Base-by-base conservation (phyloP, 805 yeast species). In the Starmerella sp. region DNA sequence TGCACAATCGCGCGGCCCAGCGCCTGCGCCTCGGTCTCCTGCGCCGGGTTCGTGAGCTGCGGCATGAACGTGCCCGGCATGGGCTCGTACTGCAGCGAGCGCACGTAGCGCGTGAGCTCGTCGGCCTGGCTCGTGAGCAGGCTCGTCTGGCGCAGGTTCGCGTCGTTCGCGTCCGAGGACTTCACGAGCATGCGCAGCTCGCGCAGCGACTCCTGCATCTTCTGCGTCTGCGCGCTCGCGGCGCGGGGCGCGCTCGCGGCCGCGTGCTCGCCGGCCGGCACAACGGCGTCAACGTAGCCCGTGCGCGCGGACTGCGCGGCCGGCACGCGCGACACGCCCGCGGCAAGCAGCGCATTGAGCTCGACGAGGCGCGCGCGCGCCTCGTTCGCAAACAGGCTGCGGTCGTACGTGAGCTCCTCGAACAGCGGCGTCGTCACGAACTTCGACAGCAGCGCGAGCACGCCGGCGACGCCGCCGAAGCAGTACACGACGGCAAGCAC, bases 371-470 rank as follows among this genome's bases (percentile, higher is more conserved):
- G 54, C n/a, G 54, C 52, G 3, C 65, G 62, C 9, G 67, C 67
- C 38, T 60, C 62, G 29, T 55, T 59, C 11, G 66, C 66, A 48
- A 65, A 64, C 15, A 60, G 59, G n/a, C 64, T 54, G 38, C 72
- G 67, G 52, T 66, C 69, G 34, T 31, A 60, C 5, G 68, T 61
- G 10, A 69, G 66, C 59, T 69, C 69, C 17, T 60, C 62, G 44
- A 66, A 62, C 48, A 69, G 64, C 37, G 72, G 72, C 32, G 56
- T 55, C n/a, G 67, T 54, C 17, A 69, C 60, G 48, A 66, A 61
- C 53, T 66, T 67, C 42, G 68, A 63, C 13, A 69, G 52, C 3
- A 67, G 39, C 8, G 65, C 67, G 7, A 63, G 42, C 17, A 65
- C 53, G 0, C 66, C 66, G 2, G 66, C 54, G 5, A 61, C 57